These are phyloP conservation scores for Curvularia lunata DNA, from an alignment of 2,329 filamentous ascomycete species.

Conservation along the genomic window DNA sequence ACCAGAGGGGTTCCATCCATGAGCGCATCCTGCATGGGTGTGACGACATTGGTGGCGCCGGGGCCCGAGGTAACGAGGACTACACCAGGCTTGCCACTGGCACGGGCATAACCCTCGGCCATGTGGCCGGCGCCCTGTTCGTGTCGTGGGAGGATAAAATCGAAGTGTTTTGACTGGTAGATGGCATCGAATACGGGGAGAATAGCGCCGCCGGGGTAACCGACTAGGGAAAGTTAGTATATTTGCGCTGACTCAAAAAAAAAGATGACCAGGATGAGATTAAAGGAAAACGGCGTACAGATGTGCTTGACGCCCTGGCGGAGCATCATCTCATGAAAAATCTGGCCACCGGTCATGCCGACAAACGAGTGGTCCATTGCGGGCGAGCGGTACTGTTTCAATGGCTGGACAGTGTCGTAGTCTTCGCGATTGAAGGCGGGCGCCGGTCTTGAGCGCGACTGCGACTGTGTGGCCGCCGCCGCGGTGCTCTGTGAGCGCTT, in stretches of 20 bases:
- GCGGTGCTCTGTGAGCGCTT: constrained; percentile 54
- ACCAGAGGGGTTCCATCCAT: constrained; percentile 96
- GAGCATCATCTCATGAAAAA: constrained; percentile 99
- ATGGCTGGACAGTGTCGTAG: constrained; percentile 52
- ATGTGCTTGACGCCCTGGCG: constrained; percentile 90
- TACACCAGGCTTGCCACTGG: constrained; percentile 90
- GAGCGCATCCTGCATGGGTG: constrained; percentile 93
- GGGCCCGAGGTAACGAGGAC: constrained; percentile 96
- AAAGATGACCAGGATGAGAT: not conserved
- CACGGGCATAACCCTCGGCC: constrained; percentile 95
- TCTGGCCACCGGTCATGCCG: constrained; percentile 92
- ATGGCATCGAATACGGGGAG: constrained; percentile 98
- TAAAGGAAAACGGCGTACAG: constrained; percentile 64
- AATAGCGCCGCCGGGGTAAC: constrained; percentile 93
- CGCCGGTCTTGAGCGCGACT: constrained; percentile 46
- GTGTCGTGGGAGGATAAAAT: constrained; percentile 93
- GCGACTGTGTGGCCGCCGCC: constrained; percentile 41
- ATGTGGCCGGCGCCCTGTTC: constrained; percentile 99
- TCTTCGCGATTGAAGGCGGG: constrained; percentile 60
- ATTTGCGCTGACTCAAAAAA: not conserved
- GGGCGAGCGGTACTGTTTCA: constrained; percentile 55
- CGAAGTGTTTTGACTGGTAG: constrained; percentile 96
- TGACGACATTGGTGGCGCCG: constrained; percentile 94
- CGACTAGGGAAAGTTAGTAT: constrained; percentile 50
- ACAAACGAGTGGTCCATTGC: constrained; percentile 73